A percentile compares a stretch with the other conserved stretches of the same genome.
These are phyloP conservation scores for Lepidium didymum DNA, from an alignment of 345 rosid genomes.

Conservation along the genomic window DNA sequence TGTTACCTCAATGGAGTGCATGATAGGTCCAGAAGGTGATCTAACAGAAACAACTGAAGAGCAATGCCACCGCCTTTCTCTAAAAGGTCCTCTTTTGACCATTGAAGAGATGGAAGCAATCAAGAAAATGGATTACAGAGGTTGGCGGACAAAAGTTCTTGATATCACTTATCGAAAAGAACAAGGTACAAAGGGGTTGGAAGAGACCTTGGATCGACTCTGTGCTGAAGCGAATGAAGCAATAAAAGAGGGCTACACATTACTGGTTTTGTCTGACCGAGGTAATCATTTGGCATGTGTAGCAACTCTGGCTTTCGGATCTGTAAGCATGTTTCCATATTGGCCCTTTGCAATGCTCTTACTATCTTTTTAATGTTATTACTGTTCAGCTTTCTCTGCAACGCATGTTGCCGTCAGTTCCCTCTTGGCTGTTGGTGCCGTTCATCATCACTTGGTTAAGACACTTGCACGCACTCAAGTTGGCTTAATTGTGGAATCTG, in stretches of 20 bases:
- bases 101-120: slow-evolving; percentile 77
- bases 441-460: slow-evolving; percentile 91
- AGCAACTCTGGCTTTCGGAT: neutral
- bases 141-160: slow-evolving; percentile 83
- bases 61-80: slow-evolving; percentile 92
- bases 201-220: slow-evolving; percentile 80
- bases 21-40: slow-evolving; percentile 99
- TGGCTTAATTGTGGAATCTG: slow-evolving; percentile 92
- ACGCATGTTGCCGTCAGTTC: slow-evolving; percentile 89
- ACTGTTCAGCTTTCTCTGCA: slow-evolving; percentile 59
- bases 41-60: slow-evolving; percentile 97
- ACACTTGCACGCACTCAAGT: slow-evolving; percentile 84
- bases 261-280: slow-evolving; percentile 93
- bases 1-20: slow-evolving; percentile 98
- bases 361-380: neutral
- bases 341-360: neutral
- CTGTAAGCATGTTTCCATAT: neutral
- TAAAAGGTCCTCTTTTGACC: slow-evolving; percentile 80
- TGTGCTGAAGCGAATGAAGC: slow-evolving; percentile 87
- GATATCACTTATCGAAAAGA: slow-evolving; percentile 83
- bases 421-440: slow-evolving; percentile 97
- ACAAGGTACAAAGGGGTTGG: slow-evolving; percentile 82
- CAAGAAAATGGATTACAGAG: slow-evolving; percentile 85
- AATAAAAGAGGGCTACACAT: slow-evolving; percentile 74
- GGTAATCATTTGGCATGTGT: slow-evolving; percentile 39